phyloP scores from a whole-genome alignment of 164 flowering plant genomes.

The Magnolia officinalis region DNA sequence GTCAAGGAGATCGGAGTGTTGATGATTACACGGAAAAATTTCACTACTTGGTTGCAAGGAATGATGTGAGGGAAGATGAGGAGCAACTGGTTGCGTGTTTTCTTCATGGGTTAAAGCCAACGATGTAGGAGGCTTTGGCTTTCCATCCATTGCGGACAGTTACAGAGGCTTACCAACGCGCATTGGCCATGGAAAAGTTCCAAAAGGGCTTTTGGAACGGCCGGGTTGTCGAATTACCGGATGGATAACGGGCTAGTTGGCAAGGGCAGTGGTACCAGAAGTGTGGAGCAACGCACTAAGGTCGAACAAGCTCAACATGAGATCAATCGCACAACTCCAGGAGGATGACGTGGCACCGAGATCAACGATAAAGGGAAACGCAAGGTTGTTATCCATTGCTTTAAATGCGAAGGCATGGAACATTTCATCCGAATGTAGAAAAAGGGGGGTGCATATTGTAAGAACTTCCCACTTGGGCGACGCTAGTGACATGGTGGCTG shows the following conservation, averaged over 20 bases:
- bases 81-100: background rate
- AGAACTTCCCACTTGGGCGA: background rate
- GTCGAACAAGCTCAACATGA: background rate
- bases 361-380: background rate
- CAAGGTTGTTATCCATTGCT: background rate
- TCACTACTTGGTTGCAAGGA: background rate
- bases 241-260: background rate
- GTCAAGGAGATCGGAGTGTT: background rate
- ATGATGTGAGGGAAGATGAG: background rate
- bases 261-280: background rate
- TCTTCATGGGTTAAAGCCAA: background rate
- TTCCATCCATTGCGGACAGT: background rate
- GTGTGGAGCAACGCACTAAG: background rate
- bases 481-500: background rate
- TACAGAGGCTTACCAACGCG: background rate
- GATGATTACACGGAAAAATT: background rate
- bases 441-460: background rate
- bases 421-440: background rate
- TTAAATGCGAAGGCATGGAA: background rate
- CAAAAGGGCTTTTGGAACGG: background rate
- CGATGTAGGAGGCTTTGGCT: background rate
- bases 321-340: background rate
- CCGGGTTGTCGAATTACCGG: too few species aligned
- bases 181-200: background rate
- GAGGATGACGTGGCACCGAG: background rate